phyloP scores from a whole-genome alignment of 1,284 basidiomycete species.

The Moesziomyces sp. region DNA sequence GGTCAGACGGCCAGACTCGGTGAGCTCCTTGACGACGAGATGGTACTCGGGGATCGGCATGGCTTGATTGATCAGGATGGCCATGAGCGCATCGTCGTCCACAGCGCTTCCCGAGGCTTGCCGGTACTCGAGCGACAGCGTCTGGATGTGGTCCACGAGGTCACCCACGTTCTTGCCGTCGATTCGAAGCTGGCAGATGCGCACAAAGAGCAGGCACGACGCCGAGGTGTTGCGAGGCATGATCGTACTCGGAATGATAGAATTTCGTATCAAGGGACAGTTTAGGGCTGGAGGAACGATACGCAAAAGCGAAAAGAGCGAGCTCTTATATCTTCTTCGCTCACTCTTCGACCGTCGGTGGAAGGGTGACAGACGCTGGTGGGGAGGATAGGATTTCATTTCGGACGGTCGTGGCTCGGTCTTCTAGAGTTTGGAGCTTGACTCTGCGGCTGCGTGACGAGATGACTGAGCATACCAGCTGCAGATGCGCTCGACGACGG shows the following conservation, averaged over 20 bases:
- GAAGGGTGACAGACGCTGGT: too few relatives aligned
- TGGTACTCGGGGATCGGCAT: constrained; percentile 21
- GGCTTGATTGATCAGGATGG: constrained; percentile 24
- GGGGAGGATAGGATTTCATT: too few relatives aligned
- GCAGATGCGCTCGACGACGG: constrained; percentile 21
- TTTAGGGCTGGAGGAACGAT: too few relatives aligned
- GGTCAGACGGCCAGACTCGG: constrained; percentile 5
- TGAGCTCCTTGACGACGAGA: constrained; percentile 14
- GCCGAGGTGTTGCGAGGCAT: constrained; percentile 25
- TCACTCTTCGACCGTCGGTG: too few relatives aligned
- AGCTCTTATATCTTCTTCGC: too few relatives aligned
- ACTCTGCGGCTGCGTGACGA: neutral
- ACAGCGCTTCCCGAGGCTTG: constrained; percentile 15
- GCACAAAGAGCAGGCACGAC: constrained; percentile 29
- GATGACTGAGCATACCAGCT: constrained; percentile 20
- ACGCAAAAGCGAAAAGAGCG: too few relatives aligned
- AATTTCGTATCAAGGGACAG: too few relatives aligned
- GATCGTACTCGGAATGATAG: neutral
- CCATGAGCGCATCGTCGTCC: constrained; percentile 32
- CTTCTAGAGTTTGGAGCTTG: constrained; percentile 14
- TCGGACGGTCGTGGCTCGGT: neutral
- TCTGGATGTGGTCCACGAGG: constrained; percentile 23
- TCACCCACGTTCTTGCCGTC: constrained; percentile 24
- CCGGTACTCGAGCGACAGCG: constrained; percentile 21
- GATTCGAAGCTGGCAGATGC: constrained; percentile 27